Percentiles rank a stretch among this genome's conserved stretches.
These are phyloP conservation scores for Globisporangium spinosum DNA, from an alignment of 352 stramenopile genomes.

Conservation along the genomic window DNA sequence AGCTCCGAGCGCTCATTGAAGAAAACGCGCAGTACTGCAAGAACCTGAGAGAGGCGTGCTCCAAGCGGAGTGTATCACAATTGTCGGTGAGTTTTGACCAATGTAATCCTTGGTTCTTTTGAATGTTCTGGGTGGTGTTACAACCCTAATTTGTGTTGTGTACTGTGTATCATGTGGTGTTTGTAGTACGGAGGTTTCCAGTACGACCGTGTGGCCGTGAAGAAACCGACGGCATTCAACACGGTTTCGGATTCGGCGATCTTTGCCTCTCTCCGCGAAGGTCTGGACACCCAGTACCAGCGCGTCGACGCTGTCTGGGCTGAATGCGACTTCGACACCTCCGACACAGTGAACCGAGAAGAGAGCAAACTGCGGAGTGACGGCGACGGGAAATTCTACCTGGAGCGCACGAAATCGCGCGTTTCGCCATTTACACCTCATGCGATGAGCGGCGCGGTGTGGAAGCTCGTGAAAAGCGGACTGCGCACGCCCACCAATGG, in stretches of 20 bases:
- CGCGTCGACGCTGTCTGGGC: constrained; percentile 19
- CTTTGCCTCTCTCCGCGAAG: constrained; percentile 26
- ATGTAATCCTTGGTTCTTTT: no score
- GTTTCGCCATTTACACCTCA: not conserved
- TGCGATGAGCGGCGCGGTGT: not conserved
- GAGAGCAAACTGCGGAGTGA: not conserved
- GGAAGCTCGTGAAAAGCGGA: not conserved
- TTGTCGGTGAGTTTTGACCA: not conserved
- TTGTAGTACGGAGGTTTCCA: not conserved
- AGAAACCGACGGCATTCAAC: not conserved
- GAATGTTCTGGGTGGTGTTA: not conserved
- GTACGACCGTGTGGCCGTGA: not conserved
- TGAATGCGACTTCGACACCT: constrained; percentile 17
- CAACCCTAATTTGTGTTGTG: not conserved
- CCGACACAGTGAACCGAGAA: not conserved
- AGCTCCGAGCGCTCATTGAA: constrained; percentile 6
- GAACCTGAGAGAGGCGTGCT: not conserved
- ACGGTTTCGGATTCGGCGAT: constrained; percentile 8
- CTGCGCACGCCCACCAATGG: not conserved
- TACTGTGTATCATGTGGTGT: constrained; percentile 1
- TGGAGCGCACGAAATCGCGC: not conserved
- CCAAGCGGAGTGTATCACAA: not conserved
- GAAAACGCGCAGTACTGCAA: not conserved
- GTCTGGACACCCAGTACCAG: constrained; percentile 24
- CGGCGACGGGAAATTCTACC: not conserved